Conservation (phyloP, 75 land plant genomes). For the Sequoiadendron giganteum region DNA sequence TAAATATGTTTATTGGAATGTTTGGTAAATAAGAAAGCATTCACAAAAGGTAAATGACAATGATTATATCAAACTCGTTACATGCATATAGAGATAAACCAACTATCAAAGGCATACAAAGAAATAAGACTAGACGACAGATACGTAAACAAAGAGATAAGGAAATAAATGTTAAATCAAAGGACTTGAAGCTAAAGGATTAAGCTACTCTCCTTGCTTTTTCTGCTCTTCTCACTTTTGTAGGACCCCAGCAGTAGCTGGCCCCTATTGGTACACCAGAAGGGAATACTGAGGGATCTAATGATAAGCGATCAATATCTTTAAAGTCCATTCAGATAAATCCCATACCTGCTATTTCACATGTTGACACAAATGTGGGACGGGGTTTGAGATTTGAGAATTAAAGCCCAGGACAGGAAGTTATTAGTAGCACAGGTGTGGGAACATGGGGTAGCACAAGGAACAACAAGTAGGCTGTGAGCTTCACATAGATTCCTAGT, state of each 20-base stretch:
- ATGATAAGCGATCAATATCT: constrained; percentile 35
- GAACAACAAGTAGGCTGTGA: constrained; percentile 68
- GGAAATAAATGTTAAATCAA: constrained; percentile 73
- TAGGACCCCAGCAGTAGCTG: constrained; percentile 28
- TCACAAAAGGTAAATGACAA: no score
- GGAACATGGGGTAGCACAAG: constrained; percentile 46
- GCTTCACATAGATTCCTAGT: constrained; percentile 81
- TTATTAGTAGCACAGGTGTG: constrained; percentile 23
- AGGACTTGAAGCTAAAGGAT: constrained; percentile 42
- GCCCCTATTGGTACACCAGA: constrained; percentile 73
- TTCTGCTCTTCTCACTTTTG: constrained; percentile 9
- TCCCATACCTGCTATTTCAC: constrained; percentile 5
- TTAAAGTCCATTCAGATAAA: constrained; percentile 36
- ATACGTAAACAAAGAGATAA: constrained; percentile 86
- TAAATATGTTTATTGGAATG: no score
- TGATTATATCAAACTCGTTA: no score
- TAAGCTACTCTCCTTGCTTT: constrained; percentile 36
- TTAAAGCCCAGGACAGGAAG: constrained; percentile 30
- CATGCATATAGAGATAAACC: no score
- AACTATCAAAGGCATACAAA: no score
- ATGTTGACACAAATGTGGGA: constrained; percentile 21
- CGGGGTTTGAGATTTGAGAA: constrained; percentile 30
- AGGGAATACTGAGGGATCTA: constrained; percentile 27
- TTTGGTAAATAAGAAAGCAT: no score
- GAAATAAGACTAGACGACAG: constrained; percentile 88